These are phyloP conservation scores for Kitagawia praeruptora DNA, from an alignment of 129 eudicot genomes.

Conservation along the genomic window DNA sequence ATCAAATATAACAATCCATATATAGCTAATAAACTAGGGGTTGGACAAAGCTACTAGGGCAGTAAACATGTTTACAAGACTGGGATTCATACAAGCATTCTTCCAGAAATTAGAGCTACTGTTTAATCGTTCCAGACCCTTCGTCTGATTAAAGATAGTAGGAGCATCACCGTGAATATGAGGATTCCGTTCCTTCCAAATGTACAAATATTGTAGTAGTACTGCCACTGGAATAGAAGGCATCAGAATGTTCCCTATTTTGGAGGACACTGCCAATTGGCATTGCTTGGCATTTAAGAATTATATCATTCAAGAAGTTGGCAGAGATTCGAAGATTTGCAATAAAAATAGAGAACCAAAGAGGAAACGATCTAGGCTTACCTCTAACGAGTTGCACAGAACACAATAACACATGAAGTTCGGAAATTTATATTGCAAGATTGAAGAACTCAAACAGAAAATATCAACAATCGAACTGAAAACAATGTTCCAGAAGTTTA, in stretches of 20 bases:
- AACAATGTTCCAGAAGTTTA: too few species aligned
- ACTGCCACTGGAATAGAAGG: not conserved
- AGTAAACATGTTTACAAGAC: too few species aligned
- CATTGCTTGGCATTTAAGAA: not conserved
- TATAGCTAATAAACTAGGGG: too few species aligned
- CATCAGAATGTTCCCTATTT: too few species aligned
- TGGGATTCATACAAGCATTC: not conserved
- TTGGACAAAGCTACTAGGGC: not conserved
- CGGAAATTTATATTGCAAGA: too few species aligned
- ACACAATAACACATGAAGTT: not conserved
- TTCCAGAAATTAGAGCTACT: not conserved
- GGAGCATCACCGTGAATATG: not conserved
- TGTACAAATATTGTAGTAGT: too few species aligned
- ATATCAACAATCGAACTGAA: too few species aligned
- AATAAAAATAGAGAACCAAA: not conserved
- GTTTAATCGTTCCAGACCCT: not conserved
- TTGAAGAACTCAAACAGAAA: not conserved
- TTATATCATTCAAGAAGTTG: not conserved
- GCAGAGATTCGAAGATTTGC: not conserved
- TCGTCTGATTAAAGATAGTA: not conserved
- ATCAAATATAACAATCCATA: too few species aligned
- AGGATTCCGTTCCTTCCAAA: not conserved
- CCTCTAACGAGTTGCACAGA: not conserved
- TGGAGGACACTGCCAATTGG: not conserved
- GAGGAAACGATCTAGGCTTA: not conserved